Evolutionary conservation across 192 early-diverging fungal species (phyloP).

Genomic region (Coemansia sp.): DNA sequence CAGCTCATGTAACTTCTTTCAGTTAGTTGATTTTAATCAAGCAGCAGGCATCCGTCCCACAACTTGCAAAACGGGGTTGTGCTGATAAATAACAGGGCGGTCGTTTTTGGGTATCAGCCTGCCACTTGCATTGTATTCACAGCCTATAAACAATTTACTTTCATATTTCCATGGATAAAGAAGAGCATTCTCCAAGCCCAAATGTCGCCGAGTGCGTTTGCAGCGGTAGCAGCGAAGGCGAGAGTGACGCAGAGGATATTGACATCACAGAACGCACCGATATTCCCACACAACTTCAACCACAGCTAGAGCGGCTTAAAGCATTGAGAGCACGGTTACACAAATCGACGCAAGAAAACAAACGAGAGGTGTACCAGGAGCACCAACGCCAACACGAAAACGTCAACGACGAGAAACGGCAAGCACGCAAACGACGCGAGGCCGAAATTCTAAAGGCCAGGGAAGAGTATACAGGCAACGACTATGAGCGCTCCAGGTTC

Average conservation of each 20-base stretch:
- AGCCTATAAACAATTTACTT: no score
- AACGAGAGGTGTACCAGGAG: slow-evolving; percentile 70
- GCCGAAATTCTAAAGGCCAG: slow-evolving; percentile 65
- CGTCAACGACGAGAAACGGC: slow-evolving; percentile 56
- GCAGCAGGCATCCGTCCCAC: no score
- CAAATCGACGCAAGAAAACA: slow-evolving; percentile 56
- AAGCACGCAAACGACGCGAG: slow-evolving; percentile 66
- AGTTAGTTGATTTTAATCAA: no score
- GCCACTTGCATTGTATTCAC: no score
- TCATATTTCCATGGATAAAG: not conserved
- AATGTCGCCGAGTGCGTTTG: not conserved
- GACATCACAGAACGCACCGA: slow-evolving; percentile 39
- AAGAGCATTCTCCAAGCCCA: not conserved
- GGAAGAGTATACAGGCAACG: slow-evolving; percentile 64
- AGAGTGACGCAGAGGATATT: not conserved
- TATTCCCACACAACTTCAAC: slow-evolving; percentile 22
- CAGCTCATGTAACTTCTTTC: no score
- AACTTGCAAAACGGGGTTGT: no score
- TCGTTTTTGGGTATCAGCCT: no score
- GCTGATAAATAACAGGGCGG: no score
- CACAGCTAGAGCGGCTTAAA: slow-evolving; percentile 24
- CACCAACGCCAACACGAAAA: slow-evolving; percentile 69
- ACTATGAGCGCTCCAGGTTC: slow-evolving; percentile 78
- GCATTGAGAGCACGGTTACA: slow-evolving; percentile 19
- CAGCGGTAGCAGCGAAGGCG: slow-evolving; percentile 8